These are phyloP conservation scores for Chernovozyma sophiae-reginae DNA, from an alignment of 1,139 yeast species.

Conservation along the genomic window DNA sequence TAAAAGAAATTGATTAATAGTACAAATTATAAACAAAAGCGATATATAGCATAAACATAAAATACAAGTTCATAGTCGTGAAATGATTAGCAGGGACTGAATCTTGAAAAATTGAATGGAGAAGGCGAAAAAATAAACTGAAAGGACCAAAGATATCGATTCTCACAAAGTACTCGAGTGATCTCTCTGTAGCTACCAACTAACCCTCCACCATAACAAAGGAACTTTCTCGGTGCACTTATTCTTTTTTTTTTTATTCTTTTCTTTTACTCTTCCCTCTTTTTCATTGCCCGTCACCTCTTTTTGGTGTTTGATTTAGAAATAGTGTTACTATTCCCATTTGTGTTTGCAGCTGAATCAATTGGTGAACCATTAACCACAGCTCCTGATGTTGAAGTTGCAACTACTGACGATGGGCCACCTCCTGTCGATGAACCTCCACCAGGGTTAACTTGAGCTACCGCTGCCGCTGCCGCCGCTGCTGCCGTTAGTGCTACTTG, in stretches of 20 bases:
- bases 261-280: not conserved
- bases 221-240: too few relatives aligned
- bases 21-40: not conserved
- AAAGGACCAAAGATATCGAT: too few relatives aligned
- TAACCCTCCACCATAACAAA: too few relatives aligned
- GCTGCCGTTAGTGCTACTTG: slow-evolving; percentile 5
- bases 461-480: not conserved
- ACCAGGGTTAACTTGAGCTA: not conserved
- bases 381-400: slow-evolving; percentile 3
- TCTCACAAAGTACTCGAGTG: too few relatives aligned
- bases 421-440: not conserved
- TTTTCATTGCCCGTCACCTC: not conserved
- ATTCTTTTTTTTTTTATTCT: not conserved
- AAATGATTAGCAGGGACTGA: too few relatives aligned
- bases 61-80: too few relatives aligned
- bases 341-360: not conserved
- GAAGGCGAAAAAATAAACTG: too few relatives aligned
- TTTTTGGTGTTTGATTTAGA: not conserved
- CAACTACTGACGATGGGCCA: slow-evolving; percentile 1
- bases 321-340: not conserved
- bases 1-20: too few relatives aligned
- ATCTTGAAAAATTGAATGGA: too few relatives aligned
- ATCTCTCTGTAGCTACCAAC: too few relatives aligned
- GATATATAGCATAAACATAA: slow-evolving; percentile 1
- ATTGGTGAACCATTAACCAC: not conserved